These are phyloP conservation scores for Beauveria bassiana DNA, from an alignment of 2,329 filamentous ascomycete species.

Conservation along the genomic window DNA sequence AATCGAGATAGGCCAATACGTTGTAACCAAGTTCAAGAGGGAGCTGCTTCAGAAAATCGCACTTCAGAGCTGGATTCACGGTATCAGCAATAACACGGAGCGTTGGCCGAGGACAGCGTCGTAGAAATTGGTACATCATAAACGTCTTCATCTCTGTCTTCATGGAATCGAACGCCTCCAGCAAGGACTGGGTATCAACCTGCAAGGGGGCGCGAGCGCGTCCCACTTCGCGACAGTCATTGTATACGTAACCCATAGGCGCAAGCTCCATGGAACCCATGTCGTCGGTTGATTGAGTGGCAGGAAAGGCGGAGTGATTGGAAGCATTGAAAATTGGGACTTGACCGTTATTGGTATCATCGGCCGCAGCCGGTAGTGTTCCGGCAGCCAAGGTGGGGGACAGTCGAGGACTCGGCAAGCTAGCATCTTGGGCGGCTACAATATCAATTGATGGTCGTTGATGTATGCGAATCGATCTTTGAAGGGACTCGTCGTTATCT, in stretches of 20 bases:
- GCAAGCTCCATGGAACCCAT: conserved; percentile 22
- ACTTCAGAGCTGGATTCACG: conserved; percentile 90
- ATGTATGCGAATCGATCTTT: conserved; percentile 37
- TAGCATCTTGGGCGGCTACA: conserved; percentile 74
- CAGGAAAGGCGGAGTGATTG: conserved; percentile 28
- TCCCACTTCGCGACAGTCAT: conserved; percentile 20
- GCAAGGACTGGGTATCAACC: conserved; percentile 75
- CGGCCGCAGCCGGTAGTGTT: conserved; percentile 41
- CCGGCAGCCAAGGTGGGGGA: conserved; percentile 81
- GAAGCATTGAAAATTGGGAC: conserved; percentile 23
- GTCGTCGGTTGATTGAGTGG: conserved; percentile 32
- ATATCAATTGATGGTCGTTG: conserved; percentile 56
- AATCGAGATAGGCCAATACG: conserved; percentile 78
- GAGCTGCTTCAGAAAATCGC: conserved; percentile 79
- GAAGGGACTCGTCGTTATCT: conserved; percentile 42
- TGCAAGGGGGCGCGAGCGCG: conserved; percentile 31
- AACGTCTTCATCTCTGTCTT: conserved; percentile 88
- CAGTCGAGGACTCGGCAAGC: conserved; percentile 86
- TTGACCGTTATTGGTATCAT: conserved; percentile 33
- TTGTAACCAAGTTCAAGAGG: conserved; percentile 83
- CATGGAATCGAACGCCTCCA: conserved; percentile 87
- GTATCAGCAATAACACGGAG: conserved; percentile 83
- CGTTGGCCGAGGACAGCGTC: conserved; percentile 79
- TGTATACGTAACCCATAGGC: conserved; percentile 17
- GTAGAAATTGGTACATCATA: conserved; percentile 92